phyloP scores from a whole-genome alignment of 2,329 filamentous ascomycete genomes.

The Penicillium psychrosexuale region DNA sequence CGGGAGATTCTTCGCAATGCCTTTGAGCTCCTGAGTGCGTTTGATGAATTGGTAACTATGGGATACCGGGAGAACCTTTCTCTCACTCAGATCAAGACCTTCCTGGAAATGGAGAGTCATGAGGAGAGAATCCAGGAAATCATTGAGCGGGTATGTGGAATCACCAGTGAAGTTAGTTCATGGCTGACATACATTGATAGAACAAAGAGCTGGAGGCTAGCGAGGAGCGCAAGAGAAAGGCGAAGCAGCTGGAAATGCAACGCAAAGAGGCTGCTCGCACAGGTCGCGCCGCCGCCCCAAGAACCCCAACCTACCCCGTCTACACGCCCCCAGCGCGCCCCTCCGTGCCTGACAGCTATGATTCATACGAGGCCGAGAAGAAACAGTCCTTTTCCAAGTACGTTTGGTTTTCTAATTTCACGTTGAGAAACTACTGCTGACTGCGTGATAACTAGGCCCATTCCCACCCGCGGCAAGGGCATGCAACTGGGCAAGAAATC shows the following conservation, averaged over 20 bases:
- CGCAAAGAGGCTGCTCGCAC: slow-evolving; percentile 88
- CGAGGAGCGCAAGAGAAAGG: slow-evolving; percentile 96
- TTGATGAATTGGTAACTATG: slow-evolving; percentile 93
- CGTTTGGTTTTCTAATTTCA: slow-evolving; percentile 26
- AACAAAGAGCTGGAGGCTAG: slow-evolving; percentile 99
- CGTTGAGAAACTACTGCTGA: slow-evolving; percentile 10
- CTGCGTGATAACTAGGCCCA: slow-evolving; percentile 50
- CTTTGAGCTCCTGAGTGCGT: slow-evolving; percentile 92
- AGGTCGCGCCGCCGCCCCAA: slow-evolving; percentile 63
- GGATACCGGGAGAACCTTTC: slow-evolving; percentile 96
- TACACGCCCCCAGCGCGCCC: slow-evolving; percentile 79
- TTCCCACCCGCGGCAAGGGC: slow-evolving; percentile 80
- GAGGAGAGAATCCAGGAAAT: slow-evolving; percentile 99
- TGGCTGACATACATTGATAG: slow-evolving; percentile 46
- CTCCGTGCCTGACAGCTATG: slow-evolving; percentile 75
- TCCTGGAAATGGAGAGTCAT: slow-evolving; percentile 98
- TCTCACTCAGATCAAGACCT: slow-evolving; percentile 96
- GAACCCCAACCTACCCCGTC: slow-evolving; percentile 79
- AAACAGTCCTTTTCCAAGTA: slow-evolving; percentile 85
- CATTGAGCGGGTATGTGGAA: slow-evolving; percentile 69
- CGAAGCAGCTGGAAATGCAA: slow-evolving; percentile 98
- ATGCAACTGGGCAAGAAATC: slow-evolving; percentile 99
- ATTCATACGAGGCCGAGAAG: slow-evolving; percentile 95
- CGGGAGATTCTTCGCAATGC: slow-evolving; percentile 92
- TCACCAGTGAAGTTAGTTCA: slow-evolving; percentile 18